phyloP scores from a whole-genome alignment of 768 basidiomycete genomes.

The Tricholomella constricta region DNA sequence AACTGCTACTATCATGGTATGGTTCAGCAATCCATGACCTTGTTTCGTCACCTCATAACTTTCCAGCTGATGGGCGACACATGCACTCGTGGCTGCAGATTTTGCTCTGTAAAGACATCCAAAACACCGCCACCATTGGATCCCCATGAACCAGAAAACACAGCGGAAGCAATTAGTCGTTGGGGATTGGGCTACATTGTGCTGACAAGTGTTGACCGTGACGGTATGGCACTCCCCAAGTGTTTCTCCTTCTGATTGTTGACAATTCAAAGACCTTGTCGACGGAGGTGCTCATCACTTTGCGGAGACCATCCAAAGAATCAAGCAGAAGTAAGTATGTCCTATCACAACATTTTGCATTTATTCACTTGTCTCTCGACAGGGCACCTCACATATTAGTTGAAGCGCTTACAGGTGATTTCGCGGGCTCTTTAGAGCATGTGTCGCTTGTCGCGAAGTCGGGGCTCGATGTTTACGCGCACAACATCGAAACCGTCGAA shows the following conservation, averaged over 20 bases:
- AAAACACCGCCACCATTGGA: slow-evolving; percentile 86
- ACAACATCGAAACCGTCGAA: slow-evolving; percentile 97
- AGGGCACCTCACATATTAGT: slow-evolving; percentile 96
- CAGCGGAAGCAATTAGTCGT: slow-evolving; percentile 95
- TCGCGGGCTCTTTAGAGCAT: slow-evolving; percentile 73
- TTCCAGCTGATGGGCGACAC: slow-evolving; percentile 96
- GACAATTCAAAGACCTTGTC: slow-evolving; percentile 62
- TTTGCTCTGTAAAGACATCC: slow-evolving; percentile 97
- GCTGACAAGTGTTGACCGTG: slow-evolving; percentile 93
- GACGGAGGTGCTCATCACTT: slow-evolving; percentile 96
- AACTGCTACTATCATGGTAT: slow-evolving; percentile 98
- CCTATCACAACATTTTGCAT: not conserved
- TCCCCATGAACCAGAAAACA: slow-evolving; percentile 96
- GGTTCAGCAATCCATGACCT: slow-evolving; percentile 16
- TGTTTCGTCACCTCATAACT: slow-evolving; percentile 9
- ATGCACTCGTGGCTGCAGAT: slow-evolving; percentile 96
- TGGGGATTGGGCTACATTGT: slow-evolving; percentile 99
- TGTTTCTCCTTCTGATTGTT: slow-evolving; percentile 1
- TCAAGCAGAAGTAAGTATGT: slow-evolving; percentile 83
- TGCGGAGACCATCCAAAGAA: slow-evolving; percentile 91
- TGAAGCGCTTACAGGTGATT: slow-evolving; percentile 96
- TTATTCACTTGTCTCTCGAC: slow-evolving; percentile 8
- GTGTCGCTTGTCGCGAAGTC: slow-evolving; percentile 87
- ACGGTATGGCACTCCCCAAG: slow-evolving; percentile 58
- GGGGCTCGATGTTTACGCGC: slow-evolving; percentile 96